phyloP scores from a whole-genome alignment of 2,329 filamentous ascomycete species.

The Lasiodiplodia hormozganensis region DNA sequence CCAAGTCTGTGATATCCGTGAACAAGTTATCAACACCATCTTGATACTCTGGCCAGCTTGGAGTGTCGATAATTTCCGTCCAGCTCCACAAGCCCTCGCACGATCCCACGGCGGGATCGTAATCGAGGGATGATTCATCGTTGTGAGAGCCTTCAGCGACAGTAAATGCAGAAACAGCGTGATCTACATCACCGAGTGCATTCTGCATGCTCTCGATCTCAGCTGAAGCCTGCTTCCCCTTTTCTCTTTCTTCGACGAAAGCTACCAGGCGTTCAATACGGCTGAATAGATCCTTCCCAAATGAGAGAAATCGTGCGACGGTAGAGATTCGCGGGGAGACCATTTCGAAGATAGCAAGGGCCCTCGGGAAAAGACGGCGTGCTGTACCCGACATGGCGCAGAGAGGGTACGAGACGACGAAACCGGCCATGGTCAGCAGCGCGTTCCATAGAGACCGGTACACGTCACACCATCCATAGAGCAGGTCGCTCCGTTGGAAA shows the following conservation, averaged over 20 bases:
- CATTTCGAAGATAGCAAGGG: background rate
- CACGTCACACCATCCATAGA: background rate
- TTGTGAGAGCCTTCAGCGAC: background rate
- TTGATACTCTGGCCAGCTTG: background rate
- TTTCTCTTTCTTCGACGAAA: background rate
- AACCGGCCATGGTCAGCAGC: background rate
- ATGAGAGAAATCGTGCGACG: background rate
- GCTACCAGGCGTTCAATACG: background rate
- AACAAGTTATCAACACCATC: background rate
- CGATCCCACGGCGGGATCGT: background rate
- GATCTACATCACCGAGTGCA: background rate
- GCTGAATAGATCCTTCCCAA: background rate
- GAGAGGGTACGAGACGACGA: background rate
- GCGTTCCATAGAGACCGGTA: background rate
- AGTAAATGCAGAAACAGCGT: background rate
- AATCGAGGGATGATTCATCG: background rate
- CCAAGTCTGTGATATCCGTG: background rate
- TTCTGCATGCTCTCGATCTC: background rate
- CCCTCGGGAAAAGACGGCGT: background rate
- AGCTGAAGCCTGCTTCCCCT: background rate
- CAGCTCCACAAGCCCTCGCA: slow-evolving; percentile 4
- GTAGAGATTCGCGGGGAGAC: background rate
- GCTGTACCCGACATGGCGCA: background rate
- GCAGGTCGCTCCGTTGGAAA: background rate
- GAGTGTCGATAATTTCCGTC: background rate